Base-by-base conservation (phyloP, 768 basidiomycete genomes). In the Postia placenta region DNA sequence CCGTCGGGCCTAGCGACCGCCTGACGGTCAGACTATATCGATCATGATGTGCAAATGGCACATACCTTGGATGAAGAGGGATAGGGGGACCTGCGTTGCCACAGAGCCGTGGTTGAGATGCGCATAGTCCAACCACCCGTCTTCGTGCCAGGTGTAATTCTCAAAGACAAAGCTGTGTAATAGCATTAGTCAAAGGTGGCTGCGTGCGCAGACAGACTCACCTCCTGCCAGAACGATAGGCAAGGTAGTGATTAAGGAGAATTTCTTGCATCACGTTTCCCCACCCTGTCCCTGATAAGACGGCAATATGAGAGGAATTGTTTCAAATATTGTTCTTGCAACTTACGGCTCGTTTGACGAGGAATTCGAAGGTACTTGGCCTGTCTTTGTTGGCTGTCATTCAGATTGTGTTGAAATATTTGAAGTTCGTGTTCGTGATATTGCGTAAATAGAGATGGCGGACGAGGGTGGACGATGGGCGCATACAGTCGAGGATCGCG, bases 111-210 rank as follows among this genome's bases (percentile, higher is more conserved):
- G 74, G 47, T 78, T 76, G 58, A 59, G 81, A 0, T 66, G 57
- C 0, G 69, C 35, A 30, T 56, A 68, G 30, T 74, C 72, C 2
- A 61, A 57, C 0, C 65, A 65, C 5, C 70, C n/a, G n/a, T n/a
- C 67, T 2, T 61, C 62, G 7, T 67, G 59, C 80, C 79, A 81
- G 0, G 75, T 75, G 51, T 75, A 80, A 42, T 81, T 75, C 50
- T 78, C 69, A 55, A 78, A 80, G 2, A 81, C 80, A 27, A 62
- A 69, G 12, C 71, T 73, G 41, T 11, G 5, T 35, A 39, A 3
- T 23, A 30, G 23, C 15, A 5, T 12, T 24, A 12, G 3, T 19
- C 3, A 28, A 38, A 39, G 3, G 40, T 22, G n/a, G n/a, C n/a
- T n/a, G n/a, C n/a, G n/a, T n/a, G n/a, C n/a, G n/a, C n/a, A n/a